Base-by-base conservation (phyloP, 176 grass and related monocot species). In the Ampelocalamus luodianensis region DNA sequence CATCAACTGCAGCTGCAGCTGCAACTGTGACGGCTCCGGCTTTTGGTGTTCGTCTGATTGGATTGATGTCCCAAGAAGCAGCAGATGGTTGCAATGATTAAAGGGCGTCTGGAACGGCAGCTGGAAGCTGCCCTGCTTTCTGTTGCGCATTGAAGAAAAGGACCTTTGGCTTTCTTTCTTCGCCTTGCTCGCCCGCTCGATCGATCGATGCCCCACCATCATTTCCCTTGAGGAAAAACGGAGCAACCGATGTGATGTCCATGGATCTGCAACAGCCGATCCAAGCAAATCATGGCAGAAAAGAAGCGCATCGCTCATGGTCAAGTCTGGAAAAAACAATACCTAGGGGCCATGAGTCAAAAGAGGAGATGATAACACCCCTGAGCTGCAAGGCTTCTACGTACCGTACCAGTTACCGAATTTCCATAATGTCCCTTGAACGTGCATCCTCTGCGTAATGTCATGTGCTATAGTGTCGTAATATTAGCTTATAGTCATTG, bases 71-170 rank as follows among this genome's bases (percentile, higher is more conserved):
- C 55, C 55, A 4, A 87, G 85, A 74, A 40, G 88, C 79, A 90
- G 78, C 78, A 82, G 73, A 79, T 72, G 78, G 83, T 85, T 65
- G 85, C 78, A 77, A 93, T 91, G 87, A 96, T 93, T 87, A 93
- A 93, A 94, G 85, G 27, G 72, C 5, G 87, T 60, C 85, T 90
- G 94, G 80, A 87, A 88, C 79, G 73, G 91, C 88, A 89, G 91
- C 91, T 76, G 77, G 73, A 90, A 80, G 79, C 89, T 92, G 82
- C 84, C 66, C 82, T 48, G 65, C 84, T 89, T 86, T 76, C 90
- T 89, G 79, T 84, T 42, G 69, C 80, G 76, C 83, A 82, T 84
- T 64, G 22, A 86, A 69, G 24, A 34, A 78, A 81, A 78, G 42
- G 67, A 32, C 65, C 58, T 6, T 75, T 37, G 72, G 72, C 22